A percentile compares a stretch with the other conserved stretches of the same genome.
These are phyloP conservation scores for Salix viminalis DNA, from an alignment of 345 rosid species.

Conservation along the genomic window DNA sequence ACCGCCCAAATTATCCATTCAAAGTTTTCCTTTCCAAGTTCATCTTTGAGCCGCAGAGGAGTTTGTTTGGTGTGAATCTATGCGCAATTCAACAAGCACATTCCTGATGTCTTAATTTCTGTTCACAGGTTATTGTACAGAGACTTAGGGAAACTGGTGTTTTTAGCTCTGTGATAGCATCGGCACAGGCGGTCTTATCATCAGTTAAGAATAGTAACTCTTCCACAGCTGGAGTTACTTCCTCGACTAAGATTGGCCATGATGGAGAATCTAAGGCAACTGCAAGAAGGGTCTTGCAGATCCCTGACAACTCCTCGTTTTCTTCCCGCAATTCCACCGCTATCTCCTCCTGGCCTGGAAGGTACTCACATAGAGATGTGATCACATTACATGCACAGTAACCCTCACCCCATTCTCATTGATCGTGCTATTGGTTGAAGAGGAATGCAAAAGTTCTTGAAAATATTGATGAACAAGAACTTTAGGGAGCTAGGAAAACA, in stretches of 20 bases:
- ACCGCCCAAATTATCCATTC: background rate
- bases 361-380: conserved; percentile 17
- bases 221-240: conserved; percentile 22
- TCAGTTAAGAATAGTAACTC: conserved; percentile 39
- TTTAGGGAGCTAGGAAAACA: background rate
- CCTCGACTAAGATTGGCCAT: conserved; percentile 51
- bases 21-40: background rate
- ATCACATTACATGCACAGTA: background rate
- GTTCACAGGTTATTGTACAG: conserved; percentile 62
- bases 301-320: conserved; percentile 12
- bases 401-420: background rate
- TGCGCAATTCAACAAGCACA: background rate
- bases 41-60: background rate
- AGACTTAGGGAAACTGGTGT: conserved; percentile 72
- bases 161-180: conserved; percentile 49
- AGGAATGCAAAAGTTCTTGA: background rate
- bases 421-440: background rate
- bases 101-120: background rate
- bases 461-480: background rate
- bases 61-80: background rate
- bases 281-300: conserved; percentile 48
- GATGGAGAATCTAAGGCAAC: conserved; percentile 42
- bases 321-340: conserved; percentile 52
- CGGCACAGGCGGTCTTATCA: conserved; percentile 35
- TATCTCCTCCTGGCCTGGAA: conserved; percentile 51